Base-by-base conservation (phyloP, 306 rosid species). In the Senna tora region DNA sequence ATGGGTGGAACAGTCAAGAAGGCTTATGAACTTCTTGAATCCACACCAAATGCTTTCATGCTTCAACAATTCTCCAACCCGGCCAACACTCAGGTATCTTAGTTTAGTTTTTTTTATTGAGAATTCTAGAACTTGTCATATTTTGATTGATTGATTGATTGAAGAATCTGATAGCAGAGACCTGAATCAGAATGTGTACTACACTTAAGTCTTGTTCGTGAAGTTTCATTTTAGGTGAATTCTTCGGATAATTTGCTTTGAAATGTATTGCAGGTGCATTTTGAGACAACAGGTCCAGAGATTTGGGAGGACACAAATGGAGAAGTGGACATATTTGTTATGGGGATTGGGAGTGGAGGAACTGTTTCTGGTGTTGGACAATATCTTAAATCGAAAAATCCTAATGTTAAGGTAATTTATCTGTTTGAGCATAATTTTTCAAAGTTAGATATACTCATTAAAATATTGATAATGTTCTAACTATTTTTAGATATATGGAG, bases 341-440 rank as follows among this genome's bases (percentile, higher is more conserved):
- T 94, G 98, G 98, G 98, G 77, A 94, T 94, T 30, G 98, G 98
- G 30, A 94, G 97, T 47, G 98, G 98, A 57, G 98, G 98, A 75
- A 94, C 96, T 1, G 97, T 94, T 71, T 79, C 96, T 41, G 98
- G 98, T 13, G 98, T 94, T 52, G 98, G 98, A 30, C 96, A 94
- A 74, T 94, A 94, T 79, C 96, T 94, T 64, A 94, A 91, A 78
- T 91, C 92, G 22, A 57, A 71, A 79, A 94, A 94, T 77, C 98
- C 97, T 17, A 88, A 91, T 81, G 96, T 88, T 66, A 79, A 91
- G 93, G 93, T 88, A 55, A 62, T 22, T 60, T 30, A 6, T 2
- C 14, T 25, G 30, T 25, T 9, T 36, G 28, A 19, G 1, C 39
- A 13, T 17, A 14, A 51, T 67, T 36, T 33, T 36, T 33, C 63